These are phyloP conservation scores for Pulicaria dysenterica DNA, from an alignment of 129 eudicot genomes.

Conservation along the genomic window DNA sequence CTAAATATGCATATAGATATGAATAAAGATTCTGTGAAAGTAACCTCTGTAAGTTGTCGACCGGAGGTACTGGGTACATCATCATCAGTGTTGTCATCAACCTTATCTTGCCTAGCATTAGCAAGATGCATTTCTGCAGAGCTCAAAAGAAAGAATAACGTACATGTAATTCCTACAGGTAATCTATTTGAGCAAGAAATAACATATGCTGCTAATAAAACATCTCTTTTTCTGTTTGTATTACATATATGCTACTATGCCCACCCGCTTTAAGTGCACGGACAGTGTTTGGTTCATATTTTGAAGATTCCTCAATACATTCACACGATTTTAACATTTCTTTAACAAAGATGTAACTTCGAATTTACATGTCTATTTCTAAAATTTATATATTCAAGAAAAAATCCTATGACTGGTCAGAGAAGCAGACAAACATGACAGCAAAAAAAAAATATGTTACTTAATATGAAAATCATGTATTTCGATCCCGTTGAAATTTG, in stretches of 20 bases:
- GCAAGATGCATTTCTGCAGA: conserved; percentile 89
- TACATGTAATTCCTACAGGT: background rate
- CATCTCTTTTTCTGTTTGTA: background rate
- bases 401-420: background rate
- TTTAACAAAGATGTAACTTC: background rate
- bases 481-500: background rate
- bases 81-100: conserved; percentile 70
- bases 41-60: conserved; percentile 57
- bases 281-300: background rate
- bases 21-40: conserved; percentile 34
- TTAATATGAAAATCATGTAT: too few relatives aligned
- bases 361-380: background rate
- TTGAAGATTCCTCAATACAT: conserved; percentile 12
- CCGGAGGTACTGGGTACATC: conserved; percentile 95
- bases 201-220: background rate
- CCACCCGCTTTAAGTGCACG: background rate
- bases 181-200: conserved; percentile 2
- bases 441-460: too few relatives aligned
- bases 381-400: background rate
- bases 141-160: conserved; percentile 25
- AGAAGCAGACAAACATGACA: too few relatives aligned
- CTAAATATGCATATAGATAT: conserved; percentile 15
- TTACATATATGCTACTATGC: conserved; percentile 19
- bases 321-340: background rate
- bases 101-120: conserved; percentile 71